Percentiles rank a stretch among this genome's conserved stretches.
Evolutionary conservation across 2,329 filamentous ascomycete genomes (phyloP).

Genomic region (Dactylonectria estremocensis): DNA sequence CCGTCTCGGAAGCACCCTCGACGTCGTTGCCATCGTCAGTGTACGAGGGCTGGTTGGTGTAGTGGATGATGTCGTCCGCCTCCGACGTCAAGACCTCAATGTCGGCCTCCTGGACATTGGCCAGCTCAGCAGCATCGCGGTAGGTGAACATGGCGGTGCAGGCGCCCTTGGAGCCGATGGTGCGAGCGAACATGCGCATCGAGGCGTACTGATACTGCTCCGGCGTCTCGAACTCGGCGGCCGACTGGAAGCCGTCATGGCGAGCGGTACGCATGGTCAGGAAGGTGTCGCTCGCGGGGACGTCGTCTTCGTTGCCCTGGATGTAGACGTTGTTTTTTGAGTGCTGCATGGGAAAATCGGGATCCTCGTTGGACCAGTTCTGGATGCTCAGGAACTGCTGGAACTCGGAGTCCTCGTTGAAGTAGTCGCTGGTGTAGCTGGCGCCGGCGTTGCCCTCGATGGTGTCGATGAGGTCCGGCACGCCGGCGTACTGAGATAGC

Average conservation of each 20-base stretch:
- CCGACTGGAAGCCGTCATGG: conserved; percentile 59
- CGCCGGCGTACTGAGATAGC: conserved; percentile 45
- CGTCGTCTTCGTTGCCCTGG: conserved; percentile 55
- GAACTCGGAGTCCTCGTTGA: conserved; percentile 51
- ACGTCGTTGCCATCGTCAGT: conserved; percentile 61
- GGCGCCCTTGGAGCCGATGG: conserved; percentile 61
- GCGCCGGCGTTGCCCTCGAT: conserved; percentile 51
- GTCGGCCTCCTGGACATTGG: conserved; percentile 64
- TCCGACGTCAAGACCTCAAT: conserved; percentile 66
- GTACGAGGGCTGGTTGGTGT: conserved; percentile 72
- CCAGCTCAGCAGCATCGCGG: conserved; percentile 52
- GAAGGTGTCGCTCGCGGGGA: conserved; percentile 55
- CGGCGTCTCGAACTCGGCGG: conserved; percentile 62
- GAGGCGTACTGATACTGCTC: conserved; percentile 48
- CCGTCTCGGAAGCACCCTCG: conserved; percentile 60
- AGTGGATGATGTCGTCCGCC: conserved; percentile 60
- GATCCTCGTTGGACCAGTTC: conserved; percentile 56
- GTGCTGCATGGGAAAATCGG: conserved; percentile 55
- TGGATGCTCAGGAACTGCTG: conserved; percentile 54
- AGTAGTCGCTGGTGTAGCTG: conserved; percentile 53
- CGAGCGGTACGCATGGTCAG: conserved; percentile 64
- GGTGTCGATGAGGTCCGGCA: conserved; percentile 51
- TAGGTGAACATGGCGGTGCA: conserved; percentile 69
- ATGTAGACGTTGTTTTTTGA: conserved; percentile 62
- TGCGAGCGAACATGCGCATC: conserved; percentile 65